Evolutionary conservation across 768 basidiomycete genomes (phyloP).

Genomic region (Amanita brunnescens): DNA sequence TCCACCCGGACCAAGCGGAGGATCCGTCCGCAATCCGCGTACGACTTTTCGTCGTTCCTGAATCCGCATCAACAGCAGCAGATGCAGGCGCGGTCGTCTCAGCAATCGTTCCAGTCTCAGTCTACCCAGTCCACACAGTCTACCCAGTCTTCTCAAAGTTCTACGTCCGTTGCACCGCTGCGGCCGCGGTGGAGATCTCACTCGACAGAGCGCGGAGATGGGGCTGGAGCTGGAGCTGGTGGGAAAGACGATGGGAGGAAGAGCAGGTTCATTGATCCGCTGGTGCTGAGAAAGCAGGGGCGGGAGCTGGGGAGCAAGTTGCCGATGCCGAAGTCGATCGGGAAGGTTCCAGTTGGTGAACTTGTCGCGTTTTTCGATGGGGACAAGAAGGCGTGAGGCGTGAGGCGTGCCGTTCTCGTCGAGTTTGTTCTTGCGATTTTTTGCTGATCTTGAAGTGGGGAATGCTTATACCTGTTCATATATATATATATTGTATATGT

Average conservation of each 20-base stretch:
- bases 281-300: constrained; percentile 60
- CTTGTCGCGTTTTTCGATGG: constrained; percentile 80
- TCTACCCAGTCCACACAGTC: constrained; percentile 10
- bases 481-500: no score
- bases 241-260: constrained; percentile 17
- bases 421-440: no score
- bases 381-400: constrained; percentile 28
- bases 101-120: not conserved
- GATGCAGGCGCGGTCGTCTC: constrained; percentile 15
- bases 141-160: constrained; percentile 13
- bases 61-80: constrained; percentile 17
- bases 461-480: not conserved
- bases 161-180: constrained; percentile 22
- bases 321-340: constrained; percentile 37
- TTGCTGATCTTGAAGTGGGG: not conserved
- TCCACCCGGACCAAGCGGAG: constrained; percentile 25
- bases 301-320: constrained; percentile 29
- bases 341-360: constrained; percentile 67
- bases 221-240: constrained; percentile 11
- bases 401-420: no score
- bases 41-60: constrained; percentile 34
- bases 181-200: constrained; percentile 28
- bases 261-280: constrained; percentile 69
- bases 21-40: constrained; percentile 52
- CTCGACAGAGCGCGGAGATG: constrained; percentile 25